Conservation (phyloP, 768 basidiomycete species). For the Boletus tylopilopsis region DNA sequence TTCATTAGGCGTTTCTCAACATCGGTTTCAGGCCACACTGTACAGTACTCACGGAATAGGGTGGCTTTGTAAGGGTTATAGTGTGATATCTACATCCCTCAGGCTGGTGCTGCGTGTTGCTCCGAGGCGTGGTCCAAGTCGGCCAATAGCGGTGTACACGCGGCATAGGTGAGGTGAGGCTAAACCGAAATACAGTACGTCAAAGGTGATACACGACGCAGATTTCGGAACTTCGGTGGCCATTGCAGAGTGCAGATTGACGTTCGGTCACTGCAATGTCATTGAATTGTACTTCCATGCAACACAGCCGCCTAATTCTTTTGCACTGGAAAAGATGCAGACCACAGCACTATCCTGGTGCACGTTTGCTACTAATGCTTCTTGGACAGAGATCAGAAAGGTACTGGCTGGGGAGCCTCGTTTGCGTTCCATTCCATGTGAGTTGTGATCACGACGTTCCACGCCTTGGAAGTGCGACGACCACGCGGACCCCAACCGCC, state of each 20-base stretch:
- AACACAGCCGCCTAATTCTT: background rate
- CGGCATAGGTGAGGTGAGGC: slow-evolving; percentile 14
- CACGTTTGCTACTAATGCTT: background rate
- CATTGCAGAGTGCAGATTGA: background rate
- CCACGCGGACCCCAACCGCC: slow-evolving; percentile 20
- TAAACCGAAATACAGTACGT: slow-evolving; percentile 15
- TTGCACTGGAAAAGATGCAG: slow-evolving; percentile 6
- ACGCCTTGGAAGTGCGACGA: slow-evolving; percentile 25
- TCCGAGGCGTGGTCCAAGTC: background rate
- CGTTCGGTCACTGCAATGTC: slow-evolving; percentile 3
- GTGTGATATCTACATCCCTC: background rate
- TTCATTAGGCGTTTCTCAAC: slow-evolving; percentile 8
- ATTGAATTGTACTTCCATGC: slow-evolving; percentile 2
- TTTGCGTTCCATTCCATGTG: slow-evolving; percentile 21
- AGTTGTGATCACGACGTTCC: slow-evolving; percentile 6
- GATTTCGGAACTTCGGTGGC: no score
- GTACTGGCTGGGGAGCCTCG: background rate
- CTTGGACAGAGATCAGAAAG: background rate
- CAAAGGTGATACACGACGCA: slow-evolving; percentile 1
- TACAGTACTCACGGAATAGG: slow-evolving; percentile 27
- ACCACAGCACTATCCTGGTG: slow-evolving; percentile 6
- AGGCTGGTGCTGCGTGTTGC: background rate
- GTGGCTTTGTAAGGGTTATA: slow-evolving; percentile 2
- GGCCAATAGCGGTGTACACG: slow-evolving; percentile 10
- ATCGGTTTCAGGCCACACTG: slow-evolving; percentile 16